Conservation (phyloP, 2,329 filamentous ascomycete species). For the Fusarium kyushuense region DNA sequence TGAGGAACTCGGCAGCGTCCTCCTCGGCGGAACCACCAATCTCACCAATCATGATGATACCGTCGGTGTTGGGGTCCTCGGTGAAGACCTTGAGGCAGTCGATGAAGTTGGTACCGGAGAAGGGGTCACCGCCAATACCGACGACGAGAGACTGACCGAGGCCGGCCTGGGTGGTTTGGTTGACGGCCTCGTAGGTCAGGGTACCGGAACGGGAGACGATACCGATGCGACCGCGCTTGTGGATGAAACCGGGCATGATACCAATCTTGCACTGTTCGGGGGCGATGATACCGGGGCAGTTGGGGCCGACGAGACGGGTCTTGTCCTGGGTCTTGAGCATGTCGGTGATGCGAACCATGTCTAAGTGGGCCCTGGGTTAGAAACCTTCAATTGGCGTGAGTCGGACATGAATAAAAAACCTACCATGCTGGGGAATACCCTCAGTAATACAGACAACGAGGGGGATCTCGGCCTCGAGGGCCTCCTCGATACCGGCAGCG, state of each 20-base stretch:
- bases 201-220: conserved; percentile 99
- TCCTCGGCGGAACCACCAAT: conserved; percentile 98
- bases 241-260: conserved; percentile 99
- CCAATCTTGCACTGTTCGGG: conserved; percentile 99
- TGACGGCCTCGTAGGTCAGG: conserved; percentile 99
- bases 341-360: conserved; percentile 99
- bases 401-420: conserved; percentile 49
- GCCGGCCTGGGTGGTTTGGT: conserved; percentile 97
- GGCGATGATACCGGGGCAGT: conserved; percentile 97
- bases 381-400: conserved; percentile 15
- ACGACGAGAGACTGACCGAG: conserved; percentile 98
- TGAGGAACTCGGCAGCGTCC: conserved; percentile 96
- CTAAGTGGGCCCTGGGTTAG: conserved; percentile 58
- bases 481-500: conserved; percentile 96
- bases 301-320: conserved; percentile 95
- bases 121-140: conserved; percentile 97
- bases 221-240: conserved; percentile 98
- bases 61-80: conserved; percentile 94
- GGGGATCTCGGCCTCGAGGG: conserved; percentile 90
- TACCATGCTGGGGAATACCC: conserved; percentile 97
- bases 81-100: conserved; percentile 98
- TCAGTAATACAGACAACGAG: conserved; percentile 98
- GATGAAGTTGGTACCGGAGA: conserved; percentile 99
- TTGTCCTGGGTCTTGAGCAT: conserved; percentile 98
- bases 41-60: conserved; percentile 99